A percentile compares a stretch with the other conserved stretches of the same genome.
phyloP scores from a whole-genome alignment of 345 rosid species.

The Eucalyptus victrix region DNA sequence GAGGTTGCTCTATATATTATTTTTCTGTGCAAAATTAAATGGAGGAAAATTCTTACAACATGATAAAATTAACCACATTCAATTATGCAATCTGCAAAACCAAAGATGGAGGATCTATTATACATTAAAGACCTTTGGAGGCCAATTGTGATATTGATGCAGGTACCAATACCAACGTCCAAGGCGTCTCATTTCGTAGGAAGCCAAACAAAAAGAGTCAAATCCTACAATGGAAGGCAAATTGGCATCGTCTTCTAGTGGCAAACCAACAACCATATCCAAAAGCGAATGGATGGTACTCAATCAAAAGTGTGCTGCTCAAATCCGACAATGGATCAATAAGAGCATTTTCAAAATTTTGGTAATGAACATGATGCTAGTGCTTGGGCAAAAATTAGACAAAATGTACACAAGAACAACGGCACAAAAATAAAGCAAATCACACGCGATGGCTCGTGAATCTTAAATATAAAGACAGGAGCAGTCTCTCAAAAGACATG shows the following conservation, averaged over 20 bases:
- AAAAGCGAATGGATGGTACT: neutral
- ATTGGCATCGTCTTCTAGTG: neutral
- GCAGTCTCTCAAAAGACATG: neutral
- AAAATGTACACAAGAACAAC: neutral
- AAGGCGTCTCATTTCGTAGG: neutral
- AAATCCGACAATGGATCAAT: neutral
- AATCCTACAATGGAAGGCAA: neutral
- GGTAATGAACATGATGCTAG: neutral
- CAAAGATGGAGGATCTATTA: neutral
- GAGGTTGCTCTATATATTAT: neutral
- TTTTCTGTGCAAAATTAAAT: neutral
- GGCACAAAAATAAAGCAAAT: neutral
- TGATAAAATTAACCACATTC: neutral
- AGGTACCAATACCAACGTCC: neutral
- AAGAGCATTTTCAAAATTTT: neutral
- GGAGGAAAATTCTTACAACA: neutral
- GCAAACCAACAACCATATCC: neutral
- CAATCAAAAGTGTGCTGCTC: neutral
- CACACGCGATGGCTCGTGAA: neutral
- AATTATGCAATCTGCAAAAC: neutral
- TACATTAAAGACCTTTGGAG: neutral
- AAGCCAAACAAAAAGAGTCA: too few species aligned
- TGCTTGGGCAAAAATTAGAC: neutral
- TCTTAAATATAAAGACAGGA: neutral
- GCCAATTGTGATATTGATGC: neutral